phyloP scores from a whole-genome alignment of 2,329 filamentous ascomycete genomes.

The Colletotrichum orchidophilum region DNA sequence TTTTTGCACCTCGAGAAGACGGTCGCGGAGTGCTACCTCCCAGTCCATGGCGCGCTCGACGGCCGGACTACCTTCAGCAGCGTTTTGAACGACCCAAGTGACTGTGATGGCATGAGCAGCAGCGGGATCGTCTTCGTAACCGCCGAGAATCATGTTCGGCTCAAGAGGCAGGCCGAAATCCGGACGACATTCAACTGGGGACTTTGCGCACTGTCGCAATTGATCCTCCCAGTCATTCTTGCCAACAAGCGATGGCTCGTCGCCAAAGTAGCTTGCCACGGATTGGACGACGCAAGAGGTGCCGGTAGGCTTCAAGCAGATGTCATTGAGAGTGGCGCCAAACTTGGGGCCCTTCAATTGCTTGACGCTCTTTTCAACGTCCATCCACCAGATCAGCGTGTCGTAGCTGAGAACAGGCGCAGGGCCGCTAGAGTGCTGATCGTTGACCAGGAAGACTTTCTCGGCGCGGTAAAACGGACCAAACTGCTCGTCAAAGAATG shows the following conservation, averaged over 20 bases:
- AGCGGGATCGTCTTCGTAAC: constrained; percentile 74
- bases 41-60: constrained; percentile 85
- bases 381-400: constrained; percentile 92
- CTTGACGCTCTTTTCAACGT: constrained; percentile 81
- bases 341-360: constrained; percentile 75
- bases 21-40: constrained; percentile 80
- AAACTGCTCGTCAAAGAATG: constrained; percentile 92
- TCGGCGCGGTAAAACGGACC: constrained; percentile 96
- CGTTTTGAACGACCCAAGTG: constrained; percentile 95
- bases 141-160: constrained; percentile 86
- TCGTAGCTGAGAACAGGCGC: constrained; percentile 89
- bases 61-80: constrained; percentile 75
- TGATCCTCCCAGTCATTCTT: constrained; percentile 76
- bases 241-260: constrained; percentile 69
- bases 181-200: constrained; percentile 86
- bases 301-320: constrained; percentile 94
- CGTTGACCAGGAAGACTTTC: constrained; percentile 93
- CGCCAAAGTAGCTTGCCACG: constrained; percentile 86
- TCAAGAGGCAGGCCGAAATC: constrained; percentile 90
- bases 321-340: constrained; percentile 77
- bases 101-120: constrained; percentile 84
- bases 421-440: constrained; percentile 70
- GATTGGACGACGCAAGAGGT: constrained; percentile 93
- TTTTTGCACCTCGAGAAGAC: constrained; percentile 79
- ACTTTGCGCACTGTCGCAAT: constrained; percentile 77